phyloP scores from a whole-genome alignment of 805 yeast species.

The Candida loeiensis region DNA sequence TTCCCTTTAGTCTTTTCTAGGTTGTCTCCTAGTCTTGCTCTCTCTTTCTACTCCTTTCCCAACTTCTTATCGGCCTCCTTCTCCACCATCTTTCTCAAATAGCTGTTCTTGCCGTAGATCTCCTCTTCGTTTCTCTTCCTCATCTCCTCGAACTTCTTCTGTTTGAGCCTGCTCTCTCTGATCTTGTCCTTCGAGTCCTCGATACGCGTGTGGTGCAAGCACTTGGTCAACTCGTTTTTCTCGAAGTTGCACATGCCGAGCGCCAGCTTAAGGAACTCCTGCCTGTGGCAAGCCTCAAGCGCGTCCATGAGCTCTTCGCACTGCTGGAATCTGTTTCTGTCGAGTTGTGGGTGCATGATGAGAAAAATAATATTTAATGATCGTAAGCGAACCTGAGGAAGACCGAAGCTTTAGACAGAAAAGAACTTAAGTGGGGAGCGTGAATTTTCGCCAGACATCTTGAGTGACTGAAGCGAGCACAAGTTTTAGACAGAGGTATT shows the following conservation, averaged over 20 bases:
- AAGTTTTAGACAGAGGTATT: too few species aligned
- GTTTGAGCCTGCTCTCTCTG: conserved; percentile 52
- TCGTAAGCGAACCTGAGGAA: too few species aligned
- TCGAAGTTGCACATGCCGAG: conserved; percentile 83
- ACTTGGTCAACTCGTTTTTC: conserved; percentile 72
- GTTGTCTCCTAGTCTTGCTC: background rate
- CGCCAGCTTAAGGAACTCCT: conserved; percentile 62
- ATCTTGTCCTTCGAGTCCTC: conserved; percentile 56
- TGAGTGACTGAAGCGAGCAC: too few species aligned
- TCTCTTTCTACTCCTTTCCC: background rate
- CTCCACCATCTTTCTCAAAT: conserved; percentile 62
- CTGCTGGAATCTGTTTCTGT: conserved; percentile 42
- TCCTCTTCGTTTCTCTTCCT: conserved; percentile 71
- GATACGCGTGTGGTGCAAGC: conserved; percentile 75
- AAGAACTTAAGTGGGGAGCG: too few species aligned
- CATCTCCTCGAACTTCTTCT: conserved; percentile 50
- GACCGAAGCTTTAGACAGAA: too few species aligned
- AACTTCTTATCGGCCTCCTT: conserved; percentile 16
- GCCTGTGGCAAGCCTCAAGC: conserved; percentile 81
- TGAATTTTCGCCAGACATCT: too few species aligned
- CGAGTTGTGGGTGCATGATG: conserved; percentile 49
- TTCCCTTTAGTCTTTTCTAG: background rate
- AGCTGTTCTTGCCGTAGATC: conserved; percentile 70
- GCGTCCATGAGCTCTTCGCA: conserved; percentile 84
- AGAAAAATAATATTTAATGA: too few species aligned